Conservation (phyloP, 495 filamentous ascomycete genomes). For the Penicillium macrosclerotiorum region DNA sequence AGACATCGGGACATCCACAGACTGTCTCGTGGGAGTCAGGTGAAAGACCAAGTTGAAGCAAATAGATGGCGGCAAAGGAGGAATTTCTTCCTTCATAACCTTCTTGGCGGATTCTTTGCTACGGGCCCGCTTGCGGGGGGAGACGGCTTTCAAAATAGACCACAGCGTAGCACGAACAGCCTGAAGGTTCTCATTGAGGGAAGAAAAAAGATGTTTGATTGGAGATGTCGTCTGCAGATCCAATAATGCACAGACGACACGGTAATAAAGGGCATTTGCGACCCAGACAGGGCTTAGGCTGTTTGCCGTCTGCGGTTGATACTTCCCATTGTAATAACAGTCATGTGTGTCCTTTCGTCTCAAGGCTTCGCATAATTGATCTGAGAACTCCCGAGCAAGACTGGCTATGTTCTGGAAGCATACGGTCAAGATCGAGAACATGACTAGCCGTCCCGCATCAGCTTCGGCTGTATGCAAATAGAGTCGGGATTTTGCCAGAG, state of each 20-base stretch:
- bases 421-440: slow-evolving; percentile 1
- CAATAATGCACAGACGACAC: slow-evolving; percentile 4
- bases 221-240: neutral
- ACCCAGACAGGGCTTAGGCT: slow-evolving; percentile 5
- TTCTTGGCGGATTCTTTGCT: neutral
- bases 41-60: slow-evolving; percentile 3
- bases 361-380: neutral
- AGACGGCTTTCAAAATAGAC: slow-evolving; percentile 1
- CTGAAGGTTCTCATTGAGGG: neutral
- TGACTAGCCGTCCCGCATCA: neutral
- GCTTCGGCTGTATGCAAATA: neutral
- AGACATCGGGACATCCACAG: too few relatives aligned
- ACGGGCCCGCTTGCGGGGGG: neutral
- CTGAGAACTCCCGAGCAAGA: neutral
- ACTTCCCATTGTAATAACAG: neutral
- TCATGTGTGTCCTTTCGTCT: neutral
- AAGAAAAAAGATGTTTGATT: slow-evolving; percentile 9
- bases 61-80: neutral
- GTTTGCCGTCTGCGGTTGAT: neutral
- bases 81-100: slow-evolving; percentile 1
- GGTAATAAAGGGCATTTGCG: slow-evolving; percentile 18
- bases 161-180: neutral
- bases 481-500: slow-evolving; percentile 4
- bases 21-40: too few relatives aligned
- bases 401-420: neutral